Conservation (phyloP, 257 asterid species). For the Jacaranda mimosifolia region DNA sequence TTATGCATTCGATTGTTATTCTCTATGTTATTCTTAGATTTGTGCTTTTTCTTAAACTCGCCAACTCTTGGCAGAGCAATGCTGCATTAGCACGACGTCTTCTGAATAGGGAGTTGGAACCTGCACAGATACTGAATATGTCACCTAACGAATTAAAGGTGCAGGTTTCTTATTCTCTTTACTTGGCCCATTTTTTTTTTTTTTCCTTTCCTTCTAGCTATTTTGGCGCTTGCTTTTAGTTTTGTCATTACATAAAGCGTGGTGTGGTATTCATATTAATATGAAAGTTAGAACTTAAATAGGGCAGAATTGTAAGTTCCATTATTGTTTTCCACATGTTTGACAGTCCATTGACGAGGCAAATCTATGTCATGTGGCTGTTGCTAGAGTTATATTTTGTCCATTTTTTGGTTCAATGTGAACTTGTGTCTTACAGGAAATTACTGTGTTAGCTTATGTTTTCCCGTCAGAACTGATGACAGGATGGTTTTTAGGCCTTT, state of each 20-base stretch:
- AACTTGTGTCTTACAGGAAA: neutral
- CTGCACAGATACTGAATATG: conserved; percentile 74
- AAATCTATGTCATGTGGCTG: neutral
- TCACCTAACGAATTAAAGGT: conserved; percentile 86
- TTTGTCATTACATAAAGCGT: neutral
- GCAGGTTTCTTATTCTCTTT: conserved; percentile 22
- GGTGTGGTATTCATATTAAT: conserved; percentile 17
- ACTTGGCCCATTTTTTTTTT: neutral
- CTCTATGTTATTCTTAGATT: conserved; percentile 21
- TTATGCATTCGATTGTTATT: conserved; percentile 1
- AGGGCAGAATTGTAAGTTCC: conserved; percentile 5
- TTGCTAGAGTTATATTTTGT: conserved; percentile 22
- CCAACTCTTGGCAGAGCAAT: conserved; percentile 54
- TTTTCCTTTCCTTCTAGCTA: neutral
- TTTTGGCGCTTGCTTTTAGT: neutral
- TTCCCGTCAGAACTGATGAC: no score
- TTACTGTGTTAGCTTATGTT: no score
- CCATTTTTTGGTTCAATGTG: conserved; percentile 5
- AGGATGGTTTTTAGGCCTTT: no score
- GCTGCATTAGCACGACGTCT: conserved; percentile 66
- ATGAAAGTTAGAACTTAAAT: conserved; percentile 25
- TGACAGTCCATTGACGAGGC: conserved; percentile 17
- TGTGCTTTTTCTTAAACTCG: conserved; percentile 21
- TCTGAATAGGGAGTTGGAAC: conserved; percentile 80
- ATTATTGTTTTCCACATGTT: conserved; percentile 8